Evolutionary conservation across 1,284 basidiomycete genomes (phyloP), one percentile per base, ranked within the genome.

Genomic region (Xanthoconium separans): DNA sequence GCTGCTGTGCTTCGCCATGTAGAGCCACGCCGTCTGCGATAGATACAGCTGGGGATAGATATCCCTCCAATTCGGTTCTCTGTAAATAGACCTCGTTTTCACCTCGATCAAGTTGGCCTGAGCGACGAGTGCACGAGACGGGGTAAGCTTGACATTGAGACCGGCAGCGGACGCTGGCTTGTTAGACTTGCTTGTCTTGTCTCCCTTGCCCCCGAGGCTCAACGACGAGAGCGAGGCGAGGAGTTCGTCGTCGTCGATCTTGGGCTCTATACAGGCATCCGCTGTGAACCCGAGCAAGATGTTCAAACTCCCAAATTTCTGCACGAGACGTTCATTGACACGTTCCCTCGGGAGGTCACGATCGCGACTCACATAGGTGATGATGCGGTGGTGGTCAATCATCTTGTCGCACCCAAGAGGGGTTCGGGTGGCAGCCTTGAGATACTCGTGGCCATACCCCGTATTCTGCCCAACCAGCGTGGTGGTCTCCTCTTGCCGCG

Each of bases 71-170:
- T 75, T 64, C 15, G 65, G 56, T 11, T 65, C 57, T 10, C 61
- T 58, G 30, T 50, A 41, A 2, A 29, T 40, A 2, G 72, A 65
- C 33, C 74, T 66, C 29, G 77, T 77, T 41, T 70, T 70, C 47
- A 79, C 57, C 48, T 79, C 77, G 49, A 78, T 59, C 48, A 78
- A 44, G 34, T 67, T 51, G 2, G 65, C 60, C 40, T 78, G 77
- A 2, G 75, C 66, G 10, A 73, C 65, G 7, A 68, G 43, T 4
- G 57, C 7, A 20, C 54, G 57, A 8, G 63, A 54, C 2, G 58
- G 44, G 18, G 58, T 53, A 31, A 48, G 33, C 37, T 53, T 59
- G 42, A 69, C 39, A 13, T 51, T 20, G 18, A 71, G 45, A 10
- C 49, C 55, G 6, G 45, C n/a, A n/a, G 27, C 13, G 6, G 48